Base-by-base conservation (phyloP, 169 alveolate species). In the Eimeria praecox region DNA sequence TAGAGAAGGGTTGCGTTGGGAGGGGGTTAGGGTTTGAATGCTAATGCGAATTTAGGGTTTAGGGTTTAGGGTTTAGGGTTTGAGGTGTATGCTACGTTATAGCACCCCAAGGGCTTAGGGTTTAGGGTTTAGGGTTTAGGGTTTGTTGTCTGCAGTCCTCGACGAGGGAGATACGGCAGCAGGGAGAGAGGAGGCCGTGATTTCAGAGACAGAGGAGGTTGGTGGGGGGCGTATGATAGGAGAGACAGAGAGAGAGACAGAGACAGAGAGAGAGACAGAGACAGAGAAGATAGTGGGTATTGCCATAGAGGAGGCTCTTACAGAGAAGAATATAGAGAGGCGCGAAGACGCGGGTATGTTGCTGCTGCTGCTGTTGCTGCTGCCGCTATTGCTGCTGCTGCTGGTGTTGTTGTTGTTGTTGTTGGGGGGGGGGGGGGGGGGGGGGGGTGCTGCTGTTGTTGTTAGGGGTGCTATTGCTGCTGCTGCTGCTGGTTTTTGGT, bases 191-290 rank as follows among this genome's bases (percentile, higher is more conserved):
- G 86, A 38, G 86, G 89, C 33, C 89, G 89, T 18, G 89, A 78
- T 1, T 78, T 40, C 35, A 27, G 89, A 78, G 89, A 78, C 69
- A 35, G 89, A 35, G 86, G 86, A 24, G 89, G 89, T 30, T 78
- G 89, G 89, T 78, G 89, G 89, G 89, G 89, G n/a, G 89, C 66
- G 8, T 78, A 78, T 30, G 89, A 78, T 22, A 78, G 89, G 30
- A 78, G 89, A 78, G 89, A 78, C 33, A 27, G 89, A 38, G 89
- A 78, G 14, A 42, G 64, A 18, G 44, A 46, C 59, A 46, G 89
- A 20, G 89, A 56, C n/a, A 18, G 89, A 33, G 86, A 75, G 42
- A 54, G 38, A 14, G 40, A 78, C 64, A 38, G 89, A 42, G 89
- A 78, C 66, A 49, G 89, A 78, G 89, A 30, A 35, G 89, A 16